Conservation (phyloP, 1,284 basidiomycete genomes). For the Ceraceosorus guamensis region DNA sequence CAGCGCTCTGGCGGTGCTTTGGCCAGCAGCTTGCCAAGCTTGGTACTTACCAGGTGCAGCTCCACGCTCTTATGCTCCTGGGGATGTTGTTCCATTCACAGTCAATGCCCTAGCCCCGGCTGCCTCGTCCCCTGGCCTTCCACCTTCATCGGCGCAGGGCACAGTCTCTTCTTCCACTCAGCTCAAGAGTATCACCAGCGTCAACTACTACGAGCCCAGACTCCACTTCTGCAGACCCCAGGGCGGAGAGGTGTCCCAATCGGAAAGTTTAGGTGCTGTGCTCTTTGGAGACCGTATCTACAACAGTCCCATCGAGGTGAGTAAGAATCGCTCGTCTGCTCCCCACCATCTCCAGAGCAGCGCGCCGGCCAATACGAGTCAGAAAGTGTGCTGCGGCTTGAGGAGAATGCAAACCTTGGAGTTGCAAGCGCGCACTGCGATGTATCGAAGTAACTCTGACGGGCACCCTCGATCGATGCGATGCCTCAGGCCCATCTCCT, state of each 20-base stretch:
- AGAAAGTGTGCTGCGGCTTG: too few species aligned
- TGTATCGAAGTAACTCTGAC: too few species aligned
- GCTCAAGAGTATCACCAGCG: slow-evolving; percentile 35
- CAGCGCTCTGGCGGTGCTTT: too few species aligned
- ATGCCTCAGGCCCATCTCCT: slow-evolving; percentile 64
- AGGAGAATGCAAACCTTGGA: too few species aligned
- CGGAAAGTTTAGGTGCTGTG: slow-evolving; percentile 84
- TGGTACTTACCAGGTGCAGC: slow-evolving; percentile 50
- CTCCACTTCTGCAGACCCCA: slow-evolving; percentile 82
- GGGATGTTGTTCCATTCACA: slow-evolving; percentile 46
- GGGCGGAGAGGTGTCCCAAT: slow-evolving; percentile 67
- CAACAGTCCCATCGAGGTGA: slow-evolving; percentile 63
- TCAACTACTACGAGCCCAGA: slow-evolving; percentile 74
- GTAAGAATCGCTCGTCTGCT: too few species aligned
- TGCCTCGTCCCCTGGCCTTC: slow-evolving; percentile 24
- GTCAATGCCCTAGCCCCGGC: slow-evolving; percentile 48
- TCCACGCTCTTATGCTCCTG: slow-evolving; percentile 45
- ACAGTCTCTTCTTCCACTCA: slow-evolving; percentile 1
- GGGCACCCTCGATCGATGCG: too few species aligned
- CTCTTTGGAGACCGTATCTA: slow-evolving; percentile 94
- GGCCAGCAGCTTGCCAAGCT: slow-evolving; percentile 8
- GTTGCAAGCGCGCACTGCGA: too few species aligned
- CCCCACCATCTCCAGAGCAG: too few species aligned
- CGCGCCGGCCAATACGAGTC: too few species aligned
- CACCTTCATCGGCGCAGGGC: slow-evolving; percentile 2